Percentiles rank a stretch among this genome's conserved stretches.
Evolutionary conservation across 1,284 basidiomycete genomes (phyloP).

Genomic region (Coriolopsis trogii): DNA sequence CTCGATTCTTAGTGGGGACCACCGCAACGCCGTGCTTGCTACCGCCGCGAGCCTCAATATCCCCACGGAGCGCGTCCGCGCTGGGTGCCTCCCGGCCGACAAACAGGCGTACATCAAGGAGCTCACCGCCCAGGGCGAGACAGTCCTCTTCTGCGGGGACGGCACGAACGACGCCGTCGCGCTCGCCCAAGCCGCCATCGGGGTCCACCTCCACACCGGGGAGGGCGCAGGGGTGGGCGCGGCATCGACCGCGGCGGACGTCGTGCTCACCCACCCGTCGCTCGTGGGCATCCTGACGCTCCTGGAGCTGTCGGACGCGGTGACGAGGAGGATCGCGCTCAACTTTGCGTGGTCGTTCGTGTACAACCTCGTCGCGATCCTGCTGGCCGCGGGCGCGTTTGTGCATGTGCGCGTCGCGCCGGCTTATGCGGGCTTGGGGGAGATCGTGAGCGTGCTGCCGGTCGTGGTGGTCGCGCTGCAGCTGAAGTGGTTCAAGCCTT

Average conservation of each 20-base stretch:
- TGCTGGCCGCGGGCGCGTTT: conserved; percentile 55
- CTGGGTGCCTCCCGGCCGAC: conserved; percentile 51
- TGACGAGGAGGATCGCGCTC: conserved; percentile 40
- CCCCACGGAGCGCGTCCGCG: conserved; percentile 43
- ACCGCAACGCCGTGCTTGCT: conserved; percentile 49
- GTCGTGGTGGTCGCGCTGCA: conserved; percentile 41
- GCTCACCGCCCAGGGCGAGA: conserved; percentile 31
- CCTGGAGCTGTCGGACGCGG: conserved; percentile 44
- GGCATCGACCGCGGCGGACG: conserved; percentile 48
- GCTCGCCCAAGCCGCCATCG: conserved; percentile 53
- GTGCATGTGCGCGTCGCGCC: conserved; percentile 41
- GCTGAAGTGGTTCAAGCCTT: conserved; percentile 34
- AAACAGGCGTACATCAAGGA: conserved; percentile 50
- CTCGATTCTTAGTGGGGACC: conserved; percentile 59
- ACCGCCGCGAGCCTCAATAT: conserved; percentile 48
- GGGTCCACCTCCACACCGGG: conserved; percentile 48
- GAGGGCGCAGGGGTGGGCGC: conserved; percentile 38
- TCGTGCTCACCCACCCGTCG: conserved; percentile 45
- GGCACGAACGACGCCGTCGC: conserved; percentile 58
- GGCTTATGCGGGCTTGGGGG: conserved; percentile 46
- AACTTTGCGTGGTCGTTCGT: conserved; percentile 52
- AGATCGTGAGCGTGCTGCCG: conserved; percentile 45
- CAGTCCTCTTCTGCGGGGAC: conserved; percentile 48
- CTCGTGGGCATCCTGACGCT: conserved; percentile 44
- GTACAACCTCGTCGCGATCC: conserved; percentile 48